Conservation (phyloP, 2,329 filamentous ascomycete species). For the Penicillium sp. region DNA sequence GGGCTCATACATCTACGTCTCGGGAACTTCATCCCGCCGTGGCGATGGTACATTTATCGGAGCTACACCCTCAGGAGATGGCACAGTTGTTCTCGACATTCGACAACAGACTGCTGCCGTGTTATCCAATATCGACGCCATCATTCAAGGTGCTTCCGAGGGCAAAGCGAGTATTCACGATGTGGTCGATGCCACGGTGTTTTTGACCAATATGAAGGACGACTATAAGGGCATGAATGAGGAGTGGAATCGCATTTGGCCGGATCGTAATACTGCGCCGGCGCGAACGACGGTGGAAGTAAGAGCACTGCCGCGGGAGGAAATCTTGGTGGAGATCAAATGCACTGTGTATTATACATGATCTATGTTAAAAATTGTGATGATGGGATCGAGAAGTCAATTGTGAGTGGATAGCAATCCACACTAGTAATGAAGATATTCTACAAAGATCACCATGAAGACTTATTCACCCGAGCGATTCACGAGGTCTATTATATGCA, state of each 20-base stretch:
- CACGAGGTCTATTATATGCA: conserved; percentile 19
- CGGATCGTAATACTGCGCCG: conserved; percentile 42
- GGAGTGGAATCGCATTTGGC: conserved; percentile 51
- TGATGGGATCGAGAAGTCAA: background rate
- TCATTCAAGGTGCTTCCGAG: conserved; percentile 44
- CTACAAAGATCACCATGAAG: background rate
- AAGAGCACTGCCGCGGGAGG: conserved; percentile 26
- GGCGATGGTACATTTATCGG: conserved; percentile 46
- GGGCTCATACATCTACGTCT: conserved; percentile 44
- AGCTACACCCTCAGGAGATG: conserved; percentile 41
- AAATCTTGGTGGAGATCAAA: conserved; percentile 31
- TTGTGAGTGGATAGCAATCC: background rate
- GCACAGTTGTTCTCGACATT: conserved; percentile 42
- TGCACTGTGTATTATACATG: conserved; percentile 44
- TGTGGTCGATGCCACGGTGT: conserved; percentile 49
- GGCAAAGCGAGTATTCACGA: conserved; percentile 44
- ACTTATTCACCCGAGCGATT: background rate
- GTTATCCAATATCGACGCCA: conserved; percentile 44
- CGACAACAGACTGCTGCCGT: conserved; percentile 46
- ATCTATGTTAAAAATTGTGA: background rate
- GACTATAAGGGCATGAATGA: conserved; percentile 52
- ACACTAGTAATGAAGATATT: background rate
- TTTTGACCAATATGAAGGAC: conserved; percentile 45
- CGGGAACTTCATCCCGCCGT: conserved; percentile 44
- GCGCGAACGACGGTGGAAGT: conserved; percentile 35